phyloP scores from a whole-genome alignment of 257 asterid species.

The Solanum habrochaites region DNA sequence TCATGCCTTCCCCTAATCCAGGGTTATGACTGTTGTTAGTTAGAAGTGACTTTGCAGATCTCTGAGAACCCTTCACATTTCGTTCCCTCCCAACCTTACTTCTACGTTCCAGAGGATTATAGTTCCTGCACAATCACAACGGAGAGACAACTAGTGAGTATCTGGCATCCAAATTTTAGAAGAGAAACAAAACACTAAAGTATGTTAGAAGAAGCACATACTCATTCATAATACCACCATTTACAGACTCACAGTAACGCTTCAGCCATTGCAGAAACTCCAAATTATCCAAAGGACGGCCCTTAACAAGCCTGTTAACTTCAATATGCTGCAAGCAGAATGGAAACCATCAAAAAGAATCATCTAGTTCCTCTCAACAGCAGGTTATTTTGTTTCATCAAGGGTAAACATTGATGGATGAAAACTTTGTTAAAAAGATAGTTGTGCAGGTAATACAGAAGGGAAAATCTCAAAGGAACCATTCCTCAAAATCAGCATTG shows the following conservation, averaged over 20 bases:
- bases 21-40: conserved; percentile 38
- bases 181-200: background rate
- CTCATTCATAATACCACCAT: conserved; percentile 86
- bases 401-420: background rate
- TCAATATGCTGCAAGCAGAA: conserved; percentile 69
- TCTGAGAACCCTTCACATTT: conserved; percentile 42
- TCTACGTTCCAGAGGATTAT: conserved; percentile 83
- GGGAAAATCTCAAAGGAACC: background rate
- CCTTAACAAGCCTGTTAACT: conserved; percentile 83
- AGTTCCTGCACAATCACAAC: conserved; percentile 40
- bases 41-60: conserved; percentile 58
- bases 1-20: conserved; percentile 30
- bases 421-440: background rate
- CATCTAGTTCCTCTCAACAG: background rate
- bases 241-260: conserved; percentile 80
- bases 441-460: background rate
- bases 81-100: conserved; percentile 67
- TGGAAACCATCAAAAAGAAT: background rate
- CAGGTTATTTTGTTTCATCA: background rate
- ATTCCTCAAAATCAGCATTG: background rate
- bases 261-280: conserved; percentile 96
- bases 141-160: background rate
- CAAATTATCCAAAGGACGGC: conserved; percentile 88
- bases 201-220: conserved; percentile 16
- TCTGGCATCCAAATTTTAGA: background rate